Percentiles rank a stretch among this genome's conserved stretches.
Conservation (phyloP, 1,139 yeast genomes). For the Hyphopichia burtonii region DNA sequence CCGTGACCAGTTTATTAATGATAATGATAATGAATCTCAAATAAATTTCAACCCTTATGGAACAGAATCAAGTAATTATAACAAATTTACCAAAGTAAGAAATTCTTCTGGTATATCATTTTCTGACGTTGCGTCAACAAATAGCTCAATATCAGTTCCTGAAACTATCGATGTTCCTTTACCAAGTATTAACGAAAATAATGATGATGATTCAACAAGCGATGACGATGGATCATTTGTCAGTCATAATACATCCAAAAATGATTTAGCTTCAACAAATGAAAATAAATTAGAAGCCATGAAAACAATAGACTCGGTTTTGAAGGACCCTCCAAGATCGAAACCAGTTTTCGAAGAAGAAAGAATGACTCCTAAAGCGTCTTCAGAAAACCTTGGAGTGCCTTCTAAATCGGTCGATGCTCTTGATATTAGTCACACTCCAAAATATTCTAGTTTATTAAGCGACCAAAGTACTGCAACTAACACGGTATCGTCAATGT, state of each 20-base stretch:
- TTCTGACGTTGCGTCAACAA: conserved; percentile 24
- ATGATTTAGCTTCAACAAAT: conserved; percentile 8
- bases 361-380: conserved; percentile 24
- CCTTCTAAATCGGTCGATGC: background rate
- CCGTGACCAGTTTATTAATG: conserved; percentile 51
- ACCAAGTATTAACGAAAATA: conserved; percentile 38
- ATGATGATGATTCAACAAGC: conserved; percentile 18
- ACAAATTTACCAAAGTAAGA: conserved; percentile 34
- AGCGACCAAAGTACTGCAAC: background rate
- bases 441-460: conserved; percentile 10
- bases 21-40: conserved; percentile 43
- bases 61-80: conserved; percentile 24
- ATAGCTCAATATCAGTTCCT: conserved; percentile 36
- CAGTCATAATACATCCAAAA: background rate
- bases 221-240: conserved; percentile 3
- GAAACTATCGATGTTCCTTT: conserved; percentile 44
- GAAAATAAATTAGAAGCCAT: conserved; percentile 9
- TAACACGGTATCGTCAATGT: background rate
- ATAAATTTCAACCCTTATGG: conserved; percentile 31
- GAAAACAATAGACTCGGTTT: conserved; percentile 26
- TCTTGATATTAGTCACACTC: background rate
- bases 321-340: conserved; percentile 24
- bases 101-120: conserved; percentile 17
- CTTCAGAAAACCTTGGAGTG: conserved; percentile 14
- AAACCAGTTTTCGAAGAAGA: conserved; percentile 34